phyloP scores from a whole-genome alignment of 495 filamentous ascomycete genomes.

The Penicillium bialowiezense region DNA sequence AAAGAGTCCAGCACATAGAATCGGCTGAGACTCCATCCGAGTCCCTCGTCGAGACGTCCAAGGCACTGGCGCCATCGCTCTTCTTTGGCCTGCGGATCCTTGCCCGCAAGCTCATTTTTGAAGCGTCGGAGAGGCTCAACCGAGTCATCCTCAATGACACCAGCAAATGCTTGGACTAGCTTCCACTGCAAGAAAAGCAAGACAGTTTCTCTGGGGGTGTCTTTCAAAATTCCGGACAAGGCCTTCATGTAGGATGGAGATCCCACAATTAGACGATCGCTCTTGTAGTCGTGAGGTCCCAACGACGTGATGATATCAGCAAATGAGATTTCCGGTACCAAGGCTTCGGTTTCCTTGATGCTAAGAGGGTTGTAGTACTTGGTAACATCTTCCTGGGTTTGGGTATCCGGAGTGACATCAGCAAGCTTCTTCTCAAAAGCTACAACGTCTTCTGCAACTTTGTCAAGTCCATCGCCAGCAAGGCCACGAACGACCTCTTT shows the following conservation, averaged over 20 bases:
- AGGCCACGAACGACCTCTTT: constrained; percentile 39
- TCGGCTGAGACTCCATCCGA: constrained; percentile 59
- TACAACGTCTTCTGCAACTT: constrained; percentile 47
- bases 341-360: constrained; percentile 47
- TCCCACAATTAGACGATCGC: constrained; percentile 53
- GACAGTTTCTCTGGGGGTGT: constrained; percentile 46
- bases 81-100: constrained; percentile 59
- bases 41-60: constrained; percentile 49
- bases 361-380: constrained; percentile 58
- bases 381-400: constrained; percentile 57
- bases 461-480: constrained; percentile 19
- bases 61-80: constrained; percentile 73
- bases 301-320: constrained; percentile 50
- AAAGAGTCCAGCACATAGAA: constrained; percentile 68
- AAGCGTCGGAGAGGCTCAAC: constrained; percentile 58
- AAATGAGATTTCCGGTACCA: constrained; percentile 56
- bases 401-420: constrained; percentile 53
- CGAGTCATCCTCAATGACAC: constrained; percentile 54
- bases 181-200: constrained; percentile 62
- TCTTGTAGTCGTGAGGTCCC: constrained; percentile 48
- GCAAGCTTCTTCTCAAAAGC: constrained; percentile 61
- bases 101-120: constrained; percentile 53
- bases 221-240: constrained; percentile 45
- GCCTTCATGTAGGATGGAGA: constrained; percentile 55
- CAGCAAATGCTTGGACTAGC: constrained; percentile 50